These are phyloP conservation scores for Tuber microsphaerosporum DNA, from an alignment of 495 filamentous ascomycete genomes.

Conservation along the genomic window DNA sequence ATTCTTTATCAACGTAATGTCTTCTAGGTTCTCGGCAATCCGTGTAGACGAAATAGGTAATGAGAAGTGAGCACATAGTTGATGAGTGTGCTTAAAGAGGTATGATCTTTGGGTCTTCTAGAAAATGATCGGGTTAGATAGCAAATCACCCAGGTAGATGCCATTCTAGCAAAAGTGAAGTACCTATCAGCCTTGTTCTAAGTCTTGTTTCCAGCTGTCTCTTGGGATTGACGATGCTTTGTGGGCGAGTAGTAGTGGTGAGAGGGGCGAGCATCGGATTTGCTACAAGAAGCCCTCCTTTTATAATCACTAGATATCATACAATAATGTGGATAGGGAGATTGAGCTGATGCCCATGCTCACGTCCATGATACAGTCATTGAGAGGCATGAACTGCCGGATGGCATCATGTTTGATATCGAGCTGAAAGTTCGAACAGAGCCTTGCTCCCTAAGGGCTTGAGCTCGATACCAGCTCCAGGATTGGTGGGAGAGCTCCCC, in stretches of 20 bases:
- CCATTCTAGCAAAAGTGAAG: neutral
- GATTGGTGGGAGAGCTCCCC: slow-evolving; percentile 2
- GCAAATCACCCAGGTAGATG: neutral
- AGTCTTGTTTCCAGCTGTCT: neutral
- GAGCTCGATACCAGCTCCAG: neutral
- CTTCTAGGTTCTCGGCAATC: neutral
- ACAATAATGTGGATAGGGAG: neutral
- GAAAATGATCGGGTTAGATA: neutral
- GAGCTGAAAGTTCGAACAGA: neutral
- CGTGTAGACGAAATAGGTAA: neutral
- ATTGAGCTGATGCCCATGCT: neutral
- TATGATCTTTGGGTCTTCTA: neutral
- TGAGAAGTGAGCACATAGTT: neutral
- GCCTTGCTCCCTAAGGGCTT: neutral
- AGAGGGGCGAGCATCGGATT: neutral
- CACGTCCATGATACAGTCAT: neutral
- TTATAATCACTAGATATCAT: slow-evolving; percentile 2
- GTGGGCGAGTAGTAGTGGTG: neutral
- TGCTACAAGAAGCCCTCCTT: neutral
- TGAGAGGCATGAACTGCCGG: neutral
- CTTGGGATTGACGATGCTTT: neutral
- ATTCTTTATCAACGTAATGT: neutral
- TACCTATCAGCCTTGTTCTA: slow-evolving; percentile 2
- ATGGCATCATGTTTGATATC: slow-evolving; percentile 1
- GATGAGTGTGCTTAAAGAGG: neutral